Percentiles rank a stretch among this genome's conserved stretches.
phyloP scores from a whole-genome alignment of 495 filamentous ascomycete species.

The Rhypophila decipiens region DNA sequence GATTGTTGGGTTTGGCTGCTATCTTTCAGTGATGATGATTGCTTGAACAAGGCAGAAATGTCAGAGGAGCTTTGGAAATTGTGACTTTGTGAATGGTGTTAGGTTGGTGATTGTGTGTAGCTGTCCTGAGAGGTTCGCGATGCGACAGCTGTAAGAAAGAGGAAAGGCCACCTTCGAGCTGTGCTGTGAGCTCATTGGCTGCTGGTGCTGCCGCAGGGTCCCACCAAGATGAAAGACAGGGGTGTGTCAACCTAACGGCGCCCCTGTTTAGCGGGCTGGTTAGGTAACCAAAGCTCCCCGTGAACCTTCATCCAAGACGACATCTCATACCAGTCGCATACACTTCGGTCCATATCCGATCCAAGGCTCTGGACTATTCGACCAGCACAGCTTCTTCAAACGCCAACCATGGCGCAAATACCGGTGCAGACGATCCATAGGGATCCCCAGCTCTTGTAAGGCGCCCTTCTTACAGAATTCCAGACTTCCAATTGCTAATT shows the following conservation, averaged over 20 bases:
- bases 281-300: not conserved
- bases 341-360: not conserved
- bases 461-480: not conserved
- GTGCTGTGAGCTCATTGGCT: too few relatives aligned
- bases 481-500: constrained; percentile 1
- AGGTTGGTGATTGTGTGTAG: too few relatives aligned
- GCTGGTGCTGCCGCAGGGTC: not conserved
- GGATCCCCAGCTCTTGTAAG: constrained; percentile 96
- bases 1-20: not conserved
- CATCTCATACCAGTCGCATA: too few relatives aligned
- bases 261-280: too few relatives aligned
- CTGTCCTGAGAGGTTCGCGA: not conserved
- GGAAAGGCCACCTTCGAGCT: constrained; percentile 19
- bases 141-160: too few relatives aligned
- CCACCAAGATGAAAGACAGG: constrained; percentile 4
- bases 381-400: not conserved
- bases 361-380: not conserved
- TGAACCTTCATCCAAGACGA: not conserved
- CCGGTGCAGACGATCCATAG: constrained; percentile 91
- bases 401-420: constrained; percentile 69
- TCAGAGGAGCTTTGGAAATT: too few relatives aligned
- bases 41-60: too few relatives aligned
- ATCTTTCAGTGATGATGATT: not conserved
- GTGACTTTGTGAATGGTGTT: too few relatives aligned
- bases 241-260: too few relatives aligned